Evolutionary conservation across 805 yeast genomes (phyloP).

Genomic region (Maudiozyma saulgeensis): DNA sequence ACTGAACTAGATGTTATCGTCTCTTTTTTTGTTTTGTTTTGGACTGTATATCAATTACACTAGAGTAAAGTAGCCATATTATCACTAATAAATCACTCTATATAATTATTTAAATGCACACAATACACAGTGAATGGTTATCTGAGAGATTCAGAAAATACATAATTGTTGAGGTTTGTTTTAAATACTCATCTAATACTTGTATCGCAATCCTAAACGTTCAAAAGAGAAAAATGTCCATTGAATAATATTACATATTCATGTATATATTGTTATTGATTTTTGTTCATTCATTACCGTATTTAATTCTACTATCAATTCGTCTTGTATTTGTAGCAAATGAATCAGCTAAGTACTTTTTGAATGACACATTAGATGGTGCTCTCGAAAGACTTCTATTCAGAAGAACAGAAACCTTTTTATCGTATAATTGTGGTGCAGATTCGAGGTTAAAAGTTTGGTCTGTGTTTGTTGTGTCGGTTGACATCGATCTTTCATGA

Average conservation of each 20-base stretch:
- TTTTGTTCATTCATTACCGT: neutral
- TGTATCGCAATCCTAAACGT: neutral
- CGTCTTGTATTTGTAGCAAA: slow-evolving; percentile 30
- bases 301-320: neutral
- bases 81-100: no score
- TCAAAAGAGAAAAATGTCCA: neutral
- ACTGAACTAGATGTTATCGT: neutral
- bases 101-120: no score
- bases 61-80: no score
- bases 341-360: slow-evolving; percentile 64
- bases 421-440: slow-evolving; percentile 71
- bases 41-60: neutral
- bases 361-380: slow-evolving; percentile 69
- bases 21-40: no score
- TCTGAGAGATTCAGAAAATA: no score
- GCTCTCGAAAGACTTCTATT: slow-evolving; percentile 65
- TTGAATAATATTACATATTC: neutral
- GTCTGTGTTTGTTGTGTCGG: slow-evolving; percentile 50
- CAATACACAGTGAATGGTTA: no score
- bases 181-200: no score
- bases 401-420: slow-evolving; percentile 66
- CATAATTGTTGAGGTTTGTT: no score
- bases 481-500: slow-evolving; percentile 38
- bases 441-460: slow-evolving; percentile 49
- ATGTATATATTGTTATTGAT: neutral